A percentile compares a stretch with the other conserved stretches of the same genome.
Evolutionary conservation across 176 grass and related monocot genomes (phyloP).

Genomic region (Oryza brachyantha): DNA sequence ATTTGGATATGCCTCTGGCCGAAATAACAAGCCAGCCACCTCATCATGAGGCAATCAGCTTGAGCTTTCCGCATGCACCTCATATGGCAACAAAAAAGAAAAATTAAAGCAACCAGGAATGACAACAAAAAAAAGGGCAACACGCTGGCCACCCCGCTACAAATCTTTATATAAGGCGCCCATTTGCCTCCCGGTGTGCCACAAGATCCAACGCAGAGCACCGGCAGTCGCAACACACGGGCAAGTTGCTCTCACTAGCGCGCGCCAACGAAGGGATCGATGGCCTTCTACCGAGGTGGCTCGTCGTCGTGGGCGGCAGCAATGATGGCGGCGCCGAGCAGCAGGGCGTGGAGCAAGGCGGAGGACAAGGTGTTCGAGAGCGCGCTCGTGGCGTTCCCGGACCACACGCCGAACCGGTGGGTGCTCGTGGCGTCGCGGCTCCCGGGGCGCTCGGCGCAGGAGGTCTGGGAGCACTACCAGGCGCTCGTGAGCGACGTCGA

Average conservation of each 20-base stretch:
- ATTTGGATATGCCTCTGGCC: not conserved
- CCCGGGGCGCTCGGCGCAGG: constrained; percentile 44
- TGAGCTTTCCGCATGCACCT: too few relatives aligned
- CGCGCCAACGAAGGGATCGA: not conserved
- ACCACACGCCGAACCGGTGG: constrained; percentile 63
- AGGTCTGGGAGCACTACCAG: constrained; percentile 67
- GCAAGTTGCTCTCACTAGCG: not conserved
- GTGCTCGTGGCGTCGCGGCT: constrained; percentile 53
- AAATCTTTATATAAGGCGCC: constrained; percentile 32
- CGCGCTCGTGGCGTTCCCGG: constrained; percentile 60
- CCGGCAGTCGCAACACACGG: not conserved
- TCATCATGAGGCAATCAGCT: not conserved
- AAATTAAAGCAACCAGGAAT: too few relatives aligned
- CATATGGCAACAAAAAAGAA: too few relatives aligned
- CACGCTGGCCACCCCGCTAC: not conserved
- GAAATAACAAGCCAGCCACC: not conserved
- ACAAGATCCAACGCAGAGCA: not conserved
- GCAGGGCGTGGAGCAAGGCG: constrained; percentile 53
- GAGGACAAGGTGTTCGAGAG: constrained; percentile 92
- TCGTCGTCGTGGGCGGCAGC: not conserved
- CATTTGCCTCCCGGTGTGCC: not conserved
- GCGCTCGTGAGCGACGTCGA: constrained; percentile 50
- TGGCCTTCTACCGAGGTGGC: constrained; percentile 36
- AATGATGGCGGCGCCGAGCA: not conserved
- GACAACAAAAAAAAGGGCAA: not conserved